phyloP scores from a whole-genome alignment of 2,329 filamentous ascomycete species.

The Ophiostoma tasmaniense region DNA sequence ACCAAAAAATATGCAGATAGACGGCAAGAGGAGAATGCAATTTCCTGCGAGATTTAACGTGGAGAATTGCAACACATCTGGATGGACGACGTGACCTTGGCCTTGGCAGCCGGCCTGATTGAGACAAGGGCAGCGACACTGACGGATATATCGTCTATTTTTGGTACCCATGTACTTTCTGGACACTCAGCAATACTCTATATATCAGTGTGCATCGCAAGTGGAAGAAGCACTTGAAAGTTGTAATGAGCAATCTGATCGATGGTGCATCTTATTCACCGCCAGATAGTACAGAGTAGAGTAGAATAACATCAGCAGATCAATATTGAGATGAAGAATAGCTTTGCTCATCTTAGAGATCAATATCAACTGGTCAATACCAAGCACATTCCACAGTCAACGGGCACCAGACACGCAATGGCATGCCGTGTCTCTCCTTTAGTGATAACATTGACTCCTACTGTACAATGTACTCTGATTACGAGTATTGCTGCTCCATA shows the following conservation, averaged over 20 bases:
- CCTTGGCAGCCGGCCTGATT: slow-evolving; percentile 4
- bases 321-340: not conserved
- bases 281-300: not conserved
- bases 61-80: slow-evolving; percentile 5
- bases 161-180: not conserved
- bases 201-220: not conserved
- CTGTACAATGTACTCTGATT: too few species aligned
- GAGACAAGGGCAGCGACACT: not conserved
- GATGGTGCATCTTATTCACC: not conserved
- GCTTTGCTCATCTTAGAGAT: not conserved
- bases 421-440: not conserved
- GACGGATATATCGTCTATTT: slow-evolving; percentile 1
- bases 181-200: too few species aligned
- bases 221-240: not conserved
- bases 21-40: slow-evolving; percentile 1
- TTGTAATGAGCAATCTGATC: not conserved
- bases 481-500: not conserved
- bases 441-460: not conserved
- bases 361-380: not conserved
- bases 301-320: not conserved
- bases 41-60: slow-evolving; percentile 9
- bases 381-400: not conserved
- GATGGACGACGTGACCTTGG: not conserved
- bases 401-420: not conserved
- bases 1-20: not conserved